Evolutionary conservation across 1,139 yeast genomes (phyloP), one percentile per base, ranked within the genome.

Genomic region (Casaregolazyma suthepensis): DNA sequence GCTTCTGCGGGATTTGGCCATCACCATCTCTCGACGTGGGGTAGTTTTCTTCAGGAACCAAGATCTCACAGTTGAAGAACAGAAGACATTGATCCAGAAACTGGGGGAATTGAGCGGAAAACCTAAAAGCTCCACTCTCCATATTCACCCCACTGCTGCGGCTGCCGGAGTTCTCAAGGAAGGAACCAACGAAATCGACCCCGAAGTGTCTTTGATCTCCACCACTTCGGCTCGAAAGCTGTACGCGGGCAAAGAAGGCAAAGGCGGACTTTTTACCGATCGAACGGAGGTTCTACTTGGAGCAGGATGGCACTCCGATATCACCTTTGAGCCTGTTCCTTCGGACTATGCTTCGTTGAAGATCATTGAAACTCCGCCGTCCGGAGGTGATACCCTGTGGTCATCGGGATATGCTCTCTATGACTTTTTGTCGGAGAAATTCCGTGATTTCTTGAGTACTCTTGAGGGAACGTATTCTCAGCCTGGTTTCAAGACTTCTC

Each of bases 1-100:
- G 54, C 71, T 71, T 48, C 64, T 72, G 53, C 70, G 69, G 47
- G 89, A 84, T 59, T 74, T 84, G 58, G 87, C 89, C 0, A 73
- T 82, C 45, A 72, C 77, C 20, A 82, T 80, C 43, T 85, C 85
- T 22, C 78, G 81, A 67, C 76, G 87, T 60, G 89, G 89, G 48
- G 85, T 83, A 50, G 82, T 81, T 37, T 79, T 83, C 13, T 84
- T 84, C 71, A 75, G 87, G 66, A 76, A 80, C 60, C 90, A 84
- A 66, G 76, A 78, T 54, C 83, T 85, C 59, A 76, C 82, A 57
- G 77, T 79, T 50, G 71, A 72, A 37, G 69, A 79, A 57, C 82
- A 79, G 66, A 73, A 75, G 62, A 71, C 76, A 19, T 78, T 77
- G 64, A 85, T 81, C 17, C 71, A 71, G 53, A 76, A 82, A 60